Conservation (phyloP, 768 basidiomycete species). For the Russula earlei region DNA sequence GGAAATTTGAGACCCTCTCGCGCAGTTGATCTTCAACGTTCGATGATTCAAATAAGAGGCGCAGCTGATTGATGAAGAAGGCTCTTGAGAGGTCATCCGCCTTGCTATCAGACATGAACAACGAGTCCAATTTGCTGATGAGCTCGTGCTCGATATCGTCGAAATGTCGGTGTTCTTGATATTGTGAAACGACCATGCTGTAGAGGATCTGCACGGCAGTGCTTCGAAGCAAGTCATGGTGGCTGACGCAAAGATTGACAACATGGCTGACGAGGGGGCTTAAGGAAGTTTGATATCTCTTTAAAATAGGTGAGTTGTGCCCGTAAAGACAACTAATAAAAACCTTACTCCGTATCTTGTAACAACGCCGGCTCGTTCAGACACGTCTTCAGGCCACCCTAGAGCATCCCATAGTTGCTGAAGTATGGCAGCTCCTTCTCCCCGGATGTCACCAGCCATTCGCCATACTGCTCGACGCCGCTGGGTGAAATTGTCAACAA, state of each 20-base stretch:
- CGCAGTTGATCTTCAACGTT: constrained; percentile 74
- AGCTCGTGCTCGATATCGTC: constrained; percentile 87
- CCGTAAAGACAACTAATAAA: background rate
- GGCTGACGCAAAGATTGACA: constrained; percentile 86
- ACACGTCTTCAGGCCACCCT: constrained; percentile 59
- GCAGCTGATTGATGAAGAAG: constrained; percentile 86
- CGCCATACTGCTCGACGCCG: constrained; percentile 95
- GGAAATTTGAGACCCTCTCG: constrained; percentile 67
- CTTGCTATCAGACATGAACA: constrained; percentile 92
- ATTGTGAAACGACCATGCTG: constrained; percentile 92
- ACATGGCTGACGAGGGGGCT: constrained; percentile 82
- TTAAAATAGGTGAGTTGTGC: constrained; percentile 15
- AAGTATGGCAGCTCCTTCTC: constrained; percentile 78
- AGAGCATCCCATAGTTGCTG: constrained; percentile 79
- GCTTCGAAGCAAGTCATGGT: constrained; percentile 85
- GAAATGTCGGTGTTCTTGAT: constrained; percentile 76
- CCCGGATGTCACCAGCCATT: constrained; percentile 90
- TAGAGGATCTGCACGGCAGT: constrained; percentile 89
- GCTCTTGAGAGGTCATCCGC: constrained; percentile 85
- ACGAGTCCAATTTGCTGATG: constrained; percentile 78
- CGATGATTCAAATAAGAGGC: constrained; percentile 79
- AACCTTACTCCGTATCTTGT: constrained; percentile 59
- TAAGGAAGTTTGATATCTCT: constrained; percentile 82
- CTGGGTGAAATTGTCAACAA: constrained; percentile 30
- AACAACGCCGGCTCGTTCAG: constrained; percentile 41